These are phyloP conservation scores for Talaromyces sp. DNA, from an alignment of 2,329 filamentous ascomycete genomes.

Conservation along the genomic window DNA sequence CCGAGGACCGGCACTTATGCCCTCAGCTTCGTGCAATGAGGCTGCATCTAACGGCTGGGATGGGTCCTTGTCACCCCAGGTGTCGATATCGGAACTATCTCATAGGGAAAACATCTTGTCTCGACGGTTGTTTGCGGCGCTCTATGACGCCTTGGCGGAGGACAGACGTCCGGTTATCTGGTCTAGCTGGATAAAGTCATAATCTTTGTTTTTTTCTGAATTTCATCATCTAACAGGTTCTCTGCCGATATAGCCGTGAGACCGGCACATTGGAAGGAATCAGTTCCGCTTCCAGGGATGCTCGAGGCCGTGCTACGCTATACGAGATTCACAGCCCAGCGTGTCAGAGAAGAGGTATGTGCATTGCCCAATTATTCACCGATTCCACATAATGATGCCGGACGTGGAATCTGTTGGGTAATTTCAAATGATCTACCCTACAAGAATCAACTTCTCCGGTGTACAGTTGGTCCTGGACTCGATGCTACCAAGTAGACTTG, in stretches of 20 bases:
- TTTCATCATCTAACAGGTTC: neutral
- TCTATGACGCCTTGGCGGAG: conserved; percentile 1
- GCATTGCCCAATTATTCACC: no score
- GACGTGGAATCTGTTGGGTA: no score
- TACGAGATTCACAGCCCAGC: no score
- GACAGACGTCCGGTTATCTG: conserved; percentile 5
- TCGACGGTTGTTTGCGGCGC: neutral
- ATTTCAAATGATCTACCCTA: no score
- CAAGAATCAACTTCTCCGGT: no score
- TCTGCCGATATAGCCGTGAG: neutral
- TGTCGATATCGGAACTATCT: conserved; percentile 1
- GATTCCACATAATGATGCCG: no score
- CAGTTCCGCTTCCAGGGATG: no score
- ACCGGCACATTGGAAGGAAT: neutral
- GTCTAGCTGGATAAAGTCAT: neutral
- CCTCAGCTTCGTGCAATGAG: neutral
- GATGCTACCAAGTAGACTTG: no score
- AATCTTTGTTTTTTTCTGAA: neutral
- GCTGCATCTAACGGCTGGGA: neutral
- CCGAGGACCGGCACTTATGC: conserved; percentile 26
- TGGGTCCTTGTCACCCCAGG: neutral
- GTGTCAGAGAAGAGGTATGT: no score
- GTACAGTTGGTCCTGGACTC: no score
- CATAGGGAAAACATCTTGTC: neutral
- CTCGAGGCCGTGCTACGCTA: no score